Conservation (phyloP, 306 rosid species). For the Notholithocarpus densiflorus region DNA sequence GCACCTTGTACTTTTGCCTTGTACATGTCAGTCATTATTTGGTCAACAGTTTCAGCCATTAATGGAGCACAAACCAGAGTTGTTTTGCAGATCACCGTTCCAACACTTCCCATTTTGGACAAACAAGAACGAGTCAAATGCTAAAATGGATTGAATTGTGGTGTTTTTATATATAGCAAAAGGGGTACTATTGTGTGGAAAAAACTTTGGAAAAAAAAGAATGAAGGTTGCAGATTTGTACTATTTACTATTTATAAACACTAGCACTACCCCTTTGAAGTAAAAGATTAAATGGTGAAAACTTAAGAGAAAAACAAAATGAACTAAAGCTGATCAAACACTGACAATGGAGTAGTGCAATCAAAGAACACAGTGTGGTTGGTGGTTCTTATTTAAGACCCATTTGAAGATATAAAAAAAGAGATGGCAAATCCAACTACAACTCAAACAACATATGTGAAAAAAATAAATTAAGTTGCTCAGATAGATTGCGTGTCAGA, state of each 20-base stretch:
- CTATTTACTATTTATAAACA: background rate
- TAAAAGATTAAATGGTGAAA: background rate
- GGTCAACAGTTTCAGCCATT: slow-evolving; percentile 29
- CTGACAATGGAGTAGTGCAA: background rate
- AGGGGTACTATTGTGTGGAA: background rate
- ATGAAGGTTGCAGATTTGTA: background rate
- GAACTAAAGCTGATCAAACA: background rate
- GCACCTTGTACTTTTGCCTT: slow-evolving; percentile 46
- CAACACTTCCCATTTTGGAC: slow-evolving; percentile 5
- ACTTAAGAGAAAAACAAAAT: background rate
- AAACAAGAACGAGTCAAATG: background rate
- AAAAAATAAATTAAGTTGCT: background rate
- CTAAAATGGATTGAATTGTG: background rate
- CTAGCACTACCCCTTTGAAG: background rate
- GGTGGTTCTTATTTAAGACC: background rate
- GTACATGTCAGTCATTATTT: slow-evolving; percentile 32
- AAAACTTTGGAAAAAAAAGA: background rate
- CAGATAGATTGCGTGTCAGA: background rate
- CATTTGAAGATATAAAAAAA: background rate
- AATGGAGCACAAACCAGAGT: slow-evolving; percentile 32
- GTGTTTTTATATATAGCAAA: background rate
- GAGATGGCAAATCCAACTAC: background rate
- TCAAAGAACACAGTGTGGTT: background rate
- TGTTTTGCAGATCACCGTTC: background rate
- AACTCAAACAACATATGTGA: background rate